These are phyloP conservation scores for Phylloboletellus chloephorus DNA, from an alignment of 1,284 basidiomycete species.

Conservation along the genomic window DNA sequence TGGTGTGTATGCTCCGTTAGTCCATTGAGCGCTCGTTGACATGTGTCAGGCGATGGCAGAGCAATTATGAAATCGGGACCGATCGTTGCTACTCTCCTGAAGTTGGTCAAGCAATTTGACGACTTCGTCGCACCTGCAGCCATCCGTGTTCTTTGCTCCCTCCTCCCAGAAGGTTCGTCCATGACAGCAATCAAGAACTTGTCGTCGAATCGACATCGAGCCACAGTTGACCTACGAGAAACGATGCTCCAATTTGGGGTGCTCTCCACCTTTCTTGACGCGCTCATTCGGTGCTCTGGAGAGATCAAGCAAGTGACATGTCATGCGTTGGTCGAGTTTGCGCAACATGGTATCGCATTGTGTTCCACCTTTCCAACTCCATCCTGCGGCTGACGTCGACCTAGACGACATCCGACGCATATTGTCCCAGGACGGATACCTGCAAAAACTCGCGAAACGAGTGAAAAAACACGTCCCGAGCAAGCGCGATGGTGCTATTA, in stretches of 20 bases:
- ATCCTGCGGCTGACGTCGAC: neutral
- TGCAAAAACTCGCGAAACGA: slow-evolving; percentile 18
- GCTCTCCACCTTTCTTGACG: slow-evolving; percentile 19
- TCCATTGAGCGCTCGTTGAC: neutral
- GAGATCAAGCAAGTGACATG: slow-evolving; percentile 17
- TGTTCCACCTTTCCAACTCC: neutral
- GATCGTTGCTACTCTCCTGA: slow-evolving; percentile 18
- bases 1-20: slow-evolving; percentile 7
- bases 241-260: slow-evolving; percentile 17
- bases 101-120: slow-evolving; percentile 18
- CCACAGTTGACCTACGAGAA: slow-evolving; percentile 18
- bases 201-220: neutral
- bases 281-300: slow-evolving; percentile 21
- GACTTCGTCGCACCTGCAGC: slow-evolving; percentile 31
- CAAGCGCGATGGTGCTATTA: slow-evolving; percentile 20
- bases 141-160: slow-evolving; percentile 21
- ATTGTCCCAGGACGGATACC: slow-evolving; percentile 8
- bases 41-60: slow-evolving; percentile 8
- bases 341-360: slow-evolving; percentile 14
- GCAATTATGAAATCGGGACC: slow-evolving; percentile 6
- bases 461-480: slow-evolving; percentile 4
- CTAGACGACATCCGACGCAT: slow-evolving; percentile 13
- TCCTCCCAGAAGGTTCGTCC: slow-evolving; percentile 24
- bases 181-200: neutral
- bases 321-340: slow-evolving; percentile 17